Base-by-base conservation (phyloP, 2,329 filamentous ascomycete genomes). In the Hymenoscyphus infarciens region DNA sequence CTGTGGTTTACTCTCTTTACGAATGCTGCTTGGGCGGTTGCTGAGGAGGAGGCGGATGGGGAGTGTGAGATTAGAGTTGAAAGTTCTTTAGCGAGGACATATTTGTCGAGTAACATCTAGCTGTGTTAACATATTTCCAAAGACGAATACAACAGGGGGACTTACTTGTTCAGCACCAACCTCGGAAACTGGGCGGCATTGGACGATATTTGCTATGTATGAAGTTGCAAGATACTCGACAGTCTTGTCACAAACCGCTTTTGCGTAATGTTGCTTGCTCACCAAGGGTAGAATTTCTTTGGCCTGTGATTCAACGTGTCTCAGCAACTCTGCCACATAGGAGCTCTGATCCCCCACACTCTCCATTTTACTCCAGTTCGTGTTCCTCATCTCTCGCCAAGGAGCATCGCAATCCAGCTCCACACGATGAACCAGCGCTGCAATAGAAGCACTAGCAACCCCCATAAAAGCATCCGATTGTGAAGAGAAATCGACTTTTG, bases 371-470 rank as follows among this genome's bases (percentile, higher is more conserved):
- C 88, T 90, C 95, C 95, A 99, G 57, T 93, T 90, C 0, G 90
- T 96, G 73, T 97, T 97, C 66, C 88, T 89, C 95, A 99, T 99
- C 78, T 98, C 95, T 62, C 93, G 86, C 95, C 94, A 99, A 16
- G 89, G 88, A 0, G 89, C 85, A 67, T 98, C 94, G 70, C 92
- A 89, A 59, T 89, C 89, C 0, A 87, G 75, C 74, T 97, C 93
- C 4, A 97, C 90, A 71, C 87, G 88, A 64, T 90, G 87, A 5
- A 98, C 93, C 55, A 99, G 81, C 0, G 90, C 85, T 57, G 95
- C 83, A 5, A 99, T 89, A 3, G 92, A 89, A 13, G 92, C 89
- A 72, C 91, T 94, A 1, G 94, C 95, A 42, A 99, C 94, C 2
- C 93, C 93, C 80, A 99, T 89, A 76, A 98, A 99, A 0, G 92